Conservation (phyloP, 164 flowering plant species). For the Hamamelis virginiana region DNA sequence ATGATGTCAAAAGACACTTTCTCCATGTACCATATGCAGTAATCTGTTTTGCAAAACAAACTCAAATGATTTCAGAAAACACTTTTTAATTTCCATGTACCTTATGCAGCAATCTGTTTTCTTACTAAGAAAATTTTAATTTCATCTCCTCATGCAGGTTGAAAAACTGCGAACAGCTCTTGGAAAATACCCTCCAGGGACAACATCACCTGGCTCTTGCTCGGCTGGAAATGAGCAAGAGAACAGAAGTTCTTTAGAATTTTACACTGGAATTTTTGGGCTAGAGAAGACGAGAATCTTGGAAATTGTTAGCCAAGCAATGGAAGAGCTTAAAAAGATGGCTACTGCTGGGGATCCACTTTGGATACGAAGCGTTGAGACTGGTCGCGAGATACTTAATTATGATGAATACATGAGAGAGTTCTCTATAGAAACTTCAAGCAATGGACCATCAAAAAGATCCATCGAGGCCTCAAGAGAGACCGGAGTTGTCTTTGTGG, state of each 20-base stretch:
- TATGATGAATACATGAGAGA: constrained; percentile 83
- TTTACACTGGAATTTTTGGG: constrained; percentile 71
- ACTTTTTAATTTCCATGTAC: too few species aligned
- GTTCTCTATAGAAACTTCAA: constrained; percentile 40
- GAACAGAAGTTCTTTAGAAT: constrained; percentile 64
- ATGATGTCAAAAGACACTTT: too few species aligned
- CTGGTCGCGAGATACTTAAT: constrained; percentile 92
- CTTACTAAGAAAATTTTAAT: too few species aligned
- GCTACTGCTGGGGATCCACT: constrained; percentile 78
- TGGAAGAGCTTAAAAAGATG: constrained; percentile 79
- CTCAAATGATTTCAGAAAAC: not conserved
- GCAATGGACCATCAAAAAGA: constrained; percentile 34
- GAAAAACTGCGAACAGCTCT: constrained; percentile 59
- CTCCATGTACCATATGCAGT: too few species aligned
- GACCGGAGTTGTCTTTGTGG: constrained; percentile 68
- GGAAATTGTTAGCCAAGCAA: constrained; percentile 57
- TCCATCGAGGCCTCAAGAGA: constrained; percentile 96
- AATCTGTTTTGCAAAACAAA: not conserved
- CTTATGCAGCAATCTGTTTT: too few species aligned
- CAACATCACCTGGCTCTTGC: constrained; percentile 59
- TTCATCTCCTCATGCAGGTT: constrained; percentile 35
- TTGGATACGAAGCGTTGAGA: constrained; percentile 89
- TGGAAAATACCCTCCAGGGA: constrained; percentile 49
- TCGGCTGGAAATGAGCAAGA: constrained; percentile 65
- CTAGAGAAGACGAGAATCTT: constrained; percentile 68